Percentiles rank a stretch among this genome's conserved stretches.
Conservation (phyloP, 139 green algal genomes). For the Zygnema circumcarinatum region DNA sequence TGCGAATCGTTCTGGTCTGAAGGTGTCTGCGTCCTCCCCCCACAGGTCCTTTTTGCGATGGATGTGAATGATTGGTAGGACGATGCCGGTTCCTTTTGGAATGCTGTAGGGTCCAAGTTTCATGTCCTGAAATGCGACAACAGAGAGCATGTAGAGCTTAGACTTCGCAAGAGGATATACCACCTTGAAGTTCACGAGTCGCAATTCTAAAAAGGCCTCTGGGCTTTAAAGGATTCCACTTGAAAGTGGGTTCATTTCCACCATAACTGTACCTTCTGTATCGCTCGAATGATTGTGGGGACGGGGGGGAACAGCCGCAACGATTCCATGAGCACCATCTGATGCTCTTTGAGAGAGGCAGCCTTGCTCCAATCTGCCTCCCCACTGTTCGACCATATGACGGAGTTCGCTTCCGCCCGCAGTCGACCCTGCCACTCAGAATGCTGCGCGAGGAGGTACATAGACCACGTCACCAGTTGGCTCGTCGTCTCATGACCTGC, state of each 20-base stretch:
- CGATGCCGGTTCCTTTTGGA: conserved; percentile 80
- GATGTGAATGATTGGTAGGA: conserved; percentile 95
- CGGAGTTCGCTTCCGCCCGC: conserved; percentile 60
- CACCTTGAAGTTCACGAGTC: too few relatives aligned
- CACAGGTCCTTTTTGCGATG: conserved; percentile 76
- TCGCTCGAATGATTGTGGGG: background rate
- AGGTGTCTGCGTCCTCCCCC: conserved; percentile 79
- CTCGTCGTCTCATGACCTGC: conserved; percentile 97
- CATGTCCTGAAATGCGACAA: background rate
- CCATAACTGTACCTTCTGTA: conserved; percentile 7
- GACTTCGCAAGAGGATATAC: too few relatives aligned
- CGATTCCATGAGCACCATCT: conserved; percentile 34
- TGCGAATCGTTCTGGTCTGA: conserved; percentile 88
- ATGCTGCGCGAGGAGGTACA: conserved; percentile 81
- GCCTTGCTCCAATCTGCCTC: conserved; percentile 84
- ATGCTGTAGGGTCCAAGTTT: conserved; percentile 29
- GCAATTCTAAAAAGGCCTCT: too few relatives aligned
- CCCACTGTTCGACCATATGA: background rate
- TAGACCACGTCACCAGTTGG: conserved; percentile 92
- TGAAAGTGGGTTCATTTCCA: too few relatives aligned
- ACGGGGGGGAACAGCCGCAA: conserved; percentile 38
- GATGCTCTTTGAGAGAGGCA: conserved; percentile 70
- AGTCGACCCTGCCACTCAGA: conserved; percentile 18
- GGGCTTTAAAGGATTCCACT: too few relatives aligned
- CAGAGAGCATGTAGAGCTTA: too few relatives aligned